phyloP scores from a whole-genome alignment of 225 moss, liverwort and hornwort species.

The Anthoceros angustus region DNA sequence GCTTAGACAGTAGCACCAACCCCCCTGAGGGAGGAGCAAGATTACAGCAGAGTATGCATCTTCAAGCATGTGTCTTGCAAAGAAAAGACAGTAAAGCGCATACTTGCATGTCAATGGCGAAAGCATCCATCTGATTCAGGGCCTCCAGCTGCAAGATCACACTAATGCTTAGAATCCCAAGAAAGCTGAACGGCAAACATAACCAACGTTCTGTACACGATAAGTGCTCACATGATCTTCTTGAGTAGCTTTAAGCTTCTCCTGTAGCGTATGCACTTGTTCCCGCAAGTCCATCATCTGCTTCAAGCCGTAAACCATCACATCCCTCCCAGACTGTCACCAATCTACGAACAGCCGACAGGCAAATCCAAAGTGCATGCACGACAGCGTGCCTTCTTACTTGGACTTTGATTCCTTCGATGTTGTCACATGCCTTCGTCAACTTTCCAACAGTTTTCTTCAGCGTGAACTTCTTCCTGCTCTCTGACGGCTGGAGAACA shows the following conservation, averaged over 20 bases:
- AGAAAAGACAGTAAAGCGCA: neutral
- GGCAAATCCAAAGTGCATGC: too few species aligned
- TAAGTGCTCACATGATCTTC: too few species aligned
- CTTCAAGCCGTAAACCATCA: too few species aligned
- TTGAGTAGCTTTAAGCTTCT: too few species aligned
- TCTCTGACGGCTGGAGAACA: conserved; percentile 2
- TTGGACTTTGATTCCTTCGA: neutral
- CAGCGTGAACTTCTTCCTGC: neutral
- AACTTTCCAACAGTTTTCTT: neutral
- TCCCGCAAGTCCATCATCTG: too few species aligned
- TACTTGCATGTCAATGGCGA: conserved; percentile 3
- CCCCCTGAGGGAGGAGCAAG: neutral
- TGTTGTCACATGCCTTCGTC: neutral
- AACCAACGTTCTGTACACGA: too few species aligned
- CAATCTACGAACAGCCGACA: too few species aligned
- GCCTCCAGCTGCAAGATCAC: neutral
- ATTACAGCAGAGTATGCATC: neutral
- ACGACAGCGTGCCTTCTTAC: neutral
- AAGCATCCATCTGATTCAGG: neutral
- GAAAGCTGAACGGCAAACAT: too few species aligned
- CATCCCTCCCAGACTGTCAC: too few species aligned
- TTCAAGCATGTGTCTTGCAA: neutral
- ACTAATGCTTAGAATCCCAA: neutral
- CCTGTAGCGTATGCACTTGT: too few species aligned
- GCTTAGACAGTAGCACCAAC: neutral